Evolutionary conservation across 73 alveolate species (phyloP), one percentile per base, ranked within the genome.

Genomic region (Paramecium tetraurelia): DNA sequence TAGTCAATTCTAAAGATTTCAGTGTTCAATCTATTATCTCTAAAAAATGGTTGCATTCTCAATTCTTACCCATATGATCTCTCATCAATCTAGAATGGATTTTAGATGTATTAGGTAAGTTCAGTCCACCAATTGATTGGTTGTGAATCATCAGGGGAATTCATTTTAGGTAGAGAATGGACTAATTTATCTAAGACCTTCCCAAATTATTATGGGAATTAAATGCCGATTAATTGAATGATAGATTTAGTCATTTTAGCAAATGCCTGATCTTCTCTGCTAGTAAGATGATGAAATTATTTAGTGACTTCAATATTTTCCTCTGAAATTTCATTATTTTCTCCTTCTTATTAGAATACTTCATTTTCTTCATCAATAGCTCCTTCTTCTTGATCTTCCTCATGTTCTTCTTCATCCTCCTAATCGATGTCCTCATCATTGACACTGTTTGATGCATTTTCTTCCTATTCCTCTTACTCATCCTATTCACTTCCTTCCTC

Each of bases 51-150:
- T 24, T 27, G 48, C 84, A 63, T 63, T 63, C 84, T 63, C 22
- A 31, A 63, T 3, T 63, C 84, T 31, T 53, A 5, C 21, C 31
- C 31, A 20, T 53, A 53, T n/a, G 69, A 53, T 53, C 69, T 16
- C 14, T 53, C 69, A 18, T 53, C 69, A 4, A 53, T 5, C 21
- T 63, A 27, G 22, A 33, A 27, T 12, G 84, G 9, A 27, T 63
- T 63, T 14, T 40, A 14, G 46, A 63, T 33, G 31, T 31, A 63
- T 63, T 63, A 7, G 4, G 86, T 72, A 3, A 72, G 38, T 72
- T 72, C 86, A 7, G 36, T 72, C 86, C 86, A 72, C 86, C 86
- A 72, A 36, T 33, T 33, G 4, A 72, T 72, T 10, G 86, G 86
- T 36, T 72, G 18, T 4, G 86, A 36, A 29, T 72, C 86, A 35